Conservation (phyloP, 2,329 filamentous ascomycete genomes). For the Tolypocladium album region DNA sequence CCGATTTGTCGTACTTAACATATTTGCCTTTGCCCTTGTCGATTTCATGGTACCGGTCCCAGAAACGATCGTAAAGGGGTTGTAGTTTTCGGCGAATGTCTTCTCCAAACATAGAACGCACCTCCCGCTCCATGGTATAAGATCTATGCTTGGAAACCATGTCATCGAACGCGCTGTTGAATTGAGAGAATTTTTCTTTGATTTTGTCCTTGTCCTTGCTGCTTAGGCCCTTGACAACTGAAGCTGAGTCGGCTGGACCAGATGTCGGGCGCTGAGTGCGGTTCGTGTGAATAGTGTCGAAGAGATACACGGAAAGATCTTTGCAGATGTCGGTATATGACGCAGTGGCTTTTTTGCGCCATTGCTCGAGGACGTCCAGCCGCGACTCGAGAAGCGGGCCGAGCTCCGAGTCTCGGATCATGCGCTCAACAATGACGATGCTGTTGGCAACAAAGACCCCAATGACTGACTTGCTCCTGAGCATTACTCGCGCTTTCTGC, state of each 20-base stretch:
- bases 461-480: slow-evolving; percentile 67
- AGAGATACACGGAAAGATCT: slow-evolving; percentile 72
- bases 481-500: slow-evolving; percentile 57
- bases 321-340: slow-evolving; percentile 82
- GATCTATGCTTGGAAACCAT: slow-evolving; percentile 72
- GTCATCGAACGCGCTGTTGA: slow-evolving; percentile 86
- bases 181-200: slow-evolving; percentile 89
- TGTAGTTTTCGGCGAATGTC: slow-evolving; percentile 90
- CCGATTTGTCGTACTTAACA: slow-evolving; percentile 88
- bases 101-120: slow-evolving; percentile 65
- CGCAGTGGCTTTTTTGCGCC: slow-evolving; percentile 76
- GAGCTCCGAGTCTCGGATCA: slow-evolving; percentile 74
- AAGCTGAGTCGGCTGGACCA: slow-evolving; percentile 67
- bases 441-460: slow-evolving; percentile 91
- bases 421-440: slow-evolving; percentile 72
- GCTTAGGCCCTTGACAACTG: slow-evolving; percentile 71
- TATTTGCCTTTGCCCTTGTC: slow-evolving; percentile 98
- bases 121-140: slow-evolving; percentile 84
- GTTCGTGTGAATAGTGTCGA: slow-evolving; percentile 88
- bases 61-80: slow-evolving; percentile 89
- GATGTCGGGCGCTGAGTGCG: slow-evolving; percentile 62
- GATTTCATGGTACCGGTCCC: slow-evolving; percentile 93
- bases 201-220: slow-evolving; percentile 93
- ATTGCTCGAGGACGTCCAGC: slow-evolving; percentile 61
- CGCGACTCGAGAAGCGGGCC: slow-evolving; percentile 57